Base-by-base conservation (phyloP, 306 rosid species). In the Quercus wislizeni region DNA sequence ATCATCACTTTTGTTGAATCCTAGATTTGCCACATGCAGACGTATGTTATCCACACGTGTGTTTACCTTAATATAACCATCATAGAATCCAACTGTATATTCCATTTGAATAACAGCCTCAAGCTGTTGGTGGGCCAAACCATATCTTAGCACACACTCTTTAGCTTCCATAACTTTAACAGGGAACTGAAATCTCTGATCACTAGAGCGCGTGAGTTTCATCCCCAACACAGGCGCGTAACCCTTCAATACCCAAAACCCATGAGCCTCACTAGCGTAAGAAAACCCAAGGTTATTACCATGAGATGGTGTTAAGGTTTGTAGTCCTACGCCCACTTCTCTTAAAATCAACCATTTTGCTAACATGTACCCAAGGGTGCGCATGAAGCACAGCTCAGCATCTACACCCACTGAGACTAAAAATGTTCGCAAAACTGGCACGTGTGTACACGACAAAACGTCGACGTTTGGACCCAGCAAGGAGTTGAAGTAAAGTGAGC, bases 71-170 rank as follows among this genome's bases (percentile, higher is more conserved):
- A 94, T 87, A 68, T 80, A 83, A 5, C 95, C 97, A 0, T 91
- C 99, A 27, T 41, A 38, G 71, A 87, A 91, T 33, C 82, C 79
- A 21, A 94, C 93, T 12, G 88, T 80, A 74, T 94, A 94, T 72
- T 92, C 97, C 4, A 94, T 63, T 88, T 94, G 99, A 55, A 94
- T 65, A 25, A 91, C 93, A 13, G 92, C 97, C 78, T 94, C 99
- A 0, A 94, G 78, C 74, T 94, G 99, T 30, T 94, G 97, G 87
- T 94, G 99, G 5, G 93, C 97, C 21, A 94, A 78, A 1, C 89
- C 77, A 80, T 94, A 94, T 43, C 87, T 87, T 3, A 92, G 80
- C 63, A 93, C 76, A 8, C 94, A 71, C 82, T 94, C 97, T 64
- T 79, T 92, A 4, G 94, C 79, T 63, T 85, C 90, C 6, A 90